Conservation (phyloP, 2,329 filamentous ascomycete genomes). For the Fusarium sp. region DNA sequence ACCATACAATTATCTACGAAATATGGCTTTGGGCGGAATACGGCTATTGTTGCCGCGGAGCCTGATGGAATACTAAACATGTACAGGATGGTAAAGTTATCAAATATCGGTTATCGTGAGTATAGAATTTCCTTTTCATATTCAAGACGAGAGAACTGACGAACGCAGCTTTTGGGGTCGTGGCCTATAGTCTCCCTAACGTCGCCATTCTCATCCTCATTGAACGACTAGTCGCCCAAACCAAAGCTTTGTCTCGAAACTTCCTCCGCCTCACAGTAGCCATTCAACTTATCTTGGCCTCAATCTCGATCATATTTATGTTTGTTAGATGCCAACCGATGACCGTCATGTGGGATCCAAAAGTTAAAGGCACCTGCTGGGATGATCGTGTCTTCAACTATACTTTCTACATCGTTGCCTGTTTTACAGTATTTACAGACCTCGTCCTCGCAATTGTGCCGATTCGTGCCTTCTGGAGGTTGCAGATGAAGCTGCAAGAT, state of each 20-base stretch:
- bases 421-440: conserved; percentile 30
- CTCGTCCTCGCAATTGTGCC: conserved; percentile 21
- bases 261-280: conserved; percentile 13
- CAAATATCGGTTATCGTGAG: conserved; percentile 18
- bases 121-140: fast-evolving
- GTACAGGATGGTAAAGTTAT: background rate
- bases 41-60: conserved; percentile 4
- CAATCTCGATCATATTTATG: conserved; percentile 10
- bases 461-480: conserved; percentile 20
- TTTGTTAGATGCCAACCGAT: conserved; percentile 10
- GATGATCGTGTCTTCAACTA: conserved; percentile 24
- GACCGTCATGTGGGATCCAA: conserved; percentile 6
- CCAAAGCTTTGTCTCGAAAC: background rate
- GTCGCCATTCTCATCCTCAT: conserved; percentile 34
- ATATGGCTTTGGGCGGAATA: conserved; percentile 18
- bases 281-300: conserved; percentile 6
- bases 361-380: conserved; percentile 7
- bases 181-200: conserved; percentile 29
- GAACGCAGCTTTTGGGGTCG: conserved; percentile 10
- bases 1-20: conserved; percentile 9
- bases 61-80: background rate
- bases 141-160: background rate
- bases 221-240: conserved; percentile 22
- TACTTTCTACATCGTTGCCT: conserved; percentile 31
- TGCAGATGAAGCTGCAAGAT: conserved; percentile 22